Evolutionary conservation across 495 filamentous ascomycete genomes (phyloP), one percentile per base, ranked within the genome.

Genomic region (Oidiodendron maius): DNA sequence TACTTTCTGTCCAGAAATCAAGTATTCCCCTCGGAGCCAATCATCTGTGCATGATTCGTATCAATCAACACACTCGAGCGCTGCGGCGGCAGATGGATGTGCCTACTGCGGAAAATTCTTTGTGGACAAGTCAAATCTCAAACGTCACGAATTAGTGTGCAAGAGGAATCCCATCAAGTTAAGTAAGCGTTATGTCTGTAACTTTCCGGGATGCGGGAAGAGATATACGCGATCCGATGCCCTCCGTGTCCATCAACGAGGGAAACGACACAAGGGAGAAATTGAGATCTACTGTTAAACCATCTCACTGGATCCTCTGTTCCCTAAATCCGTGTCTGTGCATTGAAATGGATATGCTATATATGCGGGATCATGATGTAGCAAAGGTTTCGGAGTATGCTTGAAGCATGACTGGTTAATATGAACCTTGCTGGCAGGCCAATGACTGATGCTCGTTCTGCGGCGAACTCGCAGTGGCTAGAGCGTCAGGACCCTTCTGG

Each of bases 381-480:
- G 16, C 20, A 23, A 12, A 5, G 26, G 20, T 20, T 24, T 20
- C 6, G 24, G 20, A 24, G 16, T 18, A n/a, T 21, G 40, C 28
- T 26, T 43, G 40, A 43, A 22, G 13, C 40, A 23, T 16, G 16
- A 20, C 26, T 43, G 40, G 6, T 16, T 20, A 23, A 22, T 23
- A 23, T 32, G 8, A 32, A 8, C 28, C n/a, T 32, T 32, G 16
- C 40, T 43, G 40, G 40, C 24, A 18, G 24, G 40, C 18, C 6
- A 42, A 43, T 8, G 28, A 25, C 8, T 43, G 40, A 23, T n/a
- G 40, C 40, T 43, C 40, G 40, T 24, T 43, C n/a, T 8, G 21
- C 40, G 40, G n/a, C 26, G 8, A 23, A 43, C 40, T 43, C 40
- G 40, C 21, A n/a, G 20, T 43, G 18, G 24, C 40, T 43, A 24